phyloP scores from a whole-genome alignment of 768 basidiomycete genomes.

The Psilocybe azurescens region DNA sequence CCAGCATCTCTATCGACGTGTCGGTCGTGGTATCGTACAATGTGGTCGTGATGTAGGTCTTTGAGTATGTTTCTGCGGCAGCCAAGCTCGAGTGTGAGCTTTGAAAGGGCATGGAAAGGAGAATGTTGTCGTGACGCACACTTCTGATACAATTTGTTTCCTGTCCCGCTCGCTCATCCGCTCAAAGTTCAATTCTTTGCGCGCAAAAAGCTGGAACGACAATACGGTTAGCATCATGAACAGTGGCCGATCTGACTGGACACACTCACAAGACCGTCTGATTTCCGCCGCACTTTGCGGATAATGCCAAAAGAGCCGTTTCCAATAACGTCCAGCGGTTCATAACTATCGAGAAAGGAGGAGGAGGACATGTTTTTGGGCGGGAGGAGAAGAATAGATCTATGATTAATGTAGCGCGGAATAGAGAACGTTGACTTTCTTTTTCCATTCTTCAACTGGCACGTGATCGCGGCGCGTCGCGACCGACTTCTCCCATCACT shows the following conservation, averaged over 20 bases:
- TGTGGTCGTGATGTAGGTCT: conserved; percentile 93
- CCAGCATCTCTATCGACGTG: conserved; percentile 89
- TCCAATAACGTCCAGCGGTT: conserved; percentile 90
- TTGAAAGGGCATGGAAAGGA: conserved; percentile 5
- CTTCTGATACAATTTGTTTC: conserved; percentile 97
- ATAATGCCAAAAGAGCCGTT: conserved; percentile 99
- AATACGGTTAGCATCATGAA: background rate
- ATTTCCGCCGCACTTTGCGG: conserved; percentile 86
- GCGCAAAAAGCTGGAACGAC: conserved; percentile 71
- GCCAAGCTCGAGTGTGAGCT: background rate
- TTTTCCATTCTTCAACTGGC: conserved; percentile 10
- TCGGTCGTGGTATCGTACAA: conserved; percentile 94
- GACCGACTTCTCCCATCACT: background rate
- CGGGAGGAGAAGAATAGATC: background rate
- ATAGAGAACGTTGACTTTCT: background rate
- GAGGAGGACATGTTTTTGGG: conserved; percentile 9
- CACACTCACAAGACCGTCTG: conserved; percentile 76
- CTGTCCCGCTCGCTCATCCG: conserved; percentile 95
- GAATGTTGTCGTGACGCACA: conserved; percentile 59
- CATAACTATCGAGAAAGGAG: conserved; percentile 78
- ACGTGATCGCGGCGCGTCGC: conserved; percentile 21
- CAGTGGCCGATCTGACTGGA: background rate
- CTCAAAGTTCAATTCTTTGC: conserved; percentile 98
- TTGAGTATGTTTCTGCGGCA: conserved; percentile 92
- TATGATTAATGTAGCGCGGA: background rate